Evolutionary conservation across 495 filamentous ascomycete species (phyloP), one percentile per base, ranked within the genome.

Genomic region (Aspergillus sparsus): DNA sequence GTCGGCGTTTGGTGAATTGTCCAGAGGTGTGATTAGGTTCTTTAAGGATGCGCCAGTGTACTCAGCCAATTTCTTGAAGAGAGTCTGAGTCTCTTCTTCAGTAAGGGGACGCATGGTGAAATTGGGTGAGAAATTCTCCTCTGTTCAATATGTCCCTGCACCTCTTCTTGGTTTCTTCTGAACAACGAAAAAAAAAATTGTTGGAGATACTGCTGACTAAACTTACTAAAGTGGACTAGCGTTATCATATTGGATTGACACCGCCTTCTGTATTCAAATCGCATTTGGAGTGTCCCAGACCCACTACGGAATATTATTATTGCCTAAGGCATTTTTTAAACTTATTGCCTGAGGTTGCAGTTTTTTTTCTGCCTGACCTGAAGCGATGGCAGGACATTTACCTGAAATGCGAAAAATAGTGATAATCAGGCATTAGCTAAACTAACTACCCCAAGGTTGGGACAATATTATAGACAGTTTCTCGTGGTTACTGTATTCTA

Each of bases 41-140:
- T 86, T 91, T 52, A 98, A 81, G 10, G 88, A 90, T 51, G 78
- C 80, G 53, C 92, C 91, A 32, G 87, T 91, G 75, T 93, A 94
- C 62, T 87, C 84, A 37, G 92, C 92, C 10, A 97, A 82, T 77
- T 96, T 96, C 44, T 82, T 74, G 74, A 96, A 93, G 61, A 95
- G 83, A 4, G 82, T 83, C 56, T 86, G 77, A 16, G 86, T 89
- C 66, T 92, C 89, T 64, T 77, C 68, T 68, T 92, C 89, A 15
- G 89, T 91, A 55, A 93, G 82, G 37, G 85, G 81, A 56, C 89
- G 82, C 89, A 93, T 93, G 15, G 5, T 47, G 44, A 21, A 18
- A 47, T 47, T 47, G 44, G 16, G 0, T 21, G 4, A 16, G 44
- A 16, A 18, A 21, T n/a, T 21, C 5, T 21, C 18, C 27, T 18